Evolutionary conservation across 768 basidiomycete genomes (phyloP).

Genomic region (Imleria badia): DNA sequence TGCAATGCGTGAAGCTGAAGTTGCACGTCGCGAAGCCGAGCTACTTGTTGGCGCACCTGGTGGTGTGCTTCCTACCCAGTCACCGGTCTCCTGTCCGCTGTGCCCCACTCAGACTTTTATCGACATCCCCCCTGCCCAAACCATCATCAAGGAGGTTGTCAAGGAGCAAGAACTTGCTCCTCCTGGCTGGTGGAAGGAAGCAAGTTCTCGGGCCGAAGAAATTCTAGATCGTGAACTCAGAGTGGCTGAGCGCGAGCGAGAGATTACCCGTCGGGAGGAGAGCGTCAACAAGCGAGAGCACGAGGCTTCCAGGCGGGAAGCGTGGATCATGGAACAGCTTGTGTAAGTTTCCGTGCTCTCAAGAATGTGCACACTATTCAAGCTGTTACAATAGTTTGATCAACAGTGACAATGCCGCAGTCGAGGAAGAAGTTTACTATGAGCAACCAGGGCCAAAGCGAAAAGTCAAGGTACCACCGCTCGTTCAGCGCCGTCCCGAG

Average conservation of each 20-base stretch:
- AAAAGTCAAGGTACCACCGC: constrained; percentile 90
- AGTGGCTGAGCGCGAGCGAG: constrained; percentile 82
- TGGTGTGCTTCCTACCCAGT: constrained; percentile 62
- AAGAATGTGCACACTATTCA: constrained; percentile 1
- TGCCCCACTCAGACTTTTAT: constrained; percentile 55
- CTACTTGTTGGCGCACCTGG: constrained; percentile 80
- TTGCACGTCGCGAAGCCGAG: constrained; percentile 86
- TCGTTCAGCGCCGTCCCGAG: constrained; percentile 82
- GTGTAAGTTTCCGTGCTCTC: constrained; percentile 51
- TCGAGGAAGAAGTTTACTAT: constrained; percentile 82
- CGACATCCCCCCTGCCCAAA: constrained; percentile 65
- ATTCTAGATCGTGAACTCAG: constrained; percentile 82
- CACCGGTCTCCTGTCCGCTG: constrained; percentile 54
- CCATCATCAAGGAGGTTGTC: constrained; percentile 85
- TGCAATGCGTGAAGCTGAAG: constrained; percentile 82
- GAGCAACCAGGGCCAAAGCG: constrained; percentile 66
- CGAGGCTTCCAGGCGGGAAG: constrained; percentile 82
- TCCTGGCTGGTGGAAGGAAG: constrained; percentile 73
- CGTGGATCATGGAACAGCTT: constrained; percentile 92
- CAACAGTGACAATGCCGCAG: constrained; percentile 63
- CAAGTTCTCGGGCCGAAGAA: constrained; percentile 73
- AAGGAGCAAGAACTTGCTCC: constrained; percentile 78
- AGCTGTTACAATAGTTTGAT: constrained; percentile 47
- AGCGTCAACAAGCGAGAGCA: constrained; percentile 82
- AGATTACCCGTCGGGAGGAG: constrained; percentile 85